These are phyloP conservation scores for Aspergillus persii DNA, from an alignment of 2,329 filamentous ascomycete genomes.

Conservation along the genomic window DNA sequence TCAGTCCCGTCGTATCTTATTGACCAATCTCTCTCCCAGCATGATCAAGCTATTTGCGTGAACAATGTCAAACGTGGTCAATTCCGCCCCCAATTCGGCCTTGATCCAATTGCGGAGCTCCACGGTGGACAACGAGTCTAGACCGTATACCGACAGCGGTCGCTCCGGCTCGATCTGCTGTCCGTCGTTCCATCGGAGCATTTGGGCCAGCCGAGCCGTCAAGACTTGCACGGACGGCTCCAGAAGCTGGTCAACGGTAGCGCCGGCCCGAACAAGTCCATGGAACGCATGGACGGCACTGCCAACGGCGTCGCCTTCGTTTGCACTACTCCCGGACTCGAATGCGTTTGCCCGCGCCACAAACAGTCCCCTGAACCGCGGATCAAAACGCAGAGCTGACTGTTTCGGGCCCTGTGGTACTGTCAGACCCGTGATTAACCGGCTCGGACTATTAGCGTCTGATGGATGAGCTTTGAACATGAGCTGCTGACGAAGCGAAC, in stretches of 20 bases:
- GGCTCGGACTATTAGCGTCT: neutral
- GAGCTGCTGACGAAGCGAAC: neutral
- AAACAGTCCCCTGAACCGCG: constrained; percentile 4
- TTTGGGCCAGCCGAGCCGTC: constrained; percentile 1
- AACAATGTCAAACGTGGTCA: constrained; percentile 10
- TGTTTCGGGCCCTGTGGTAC: constrained; percentile 6
- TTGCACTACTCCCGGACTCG: neutral
- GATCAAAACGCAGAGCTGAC: constrained; percentile 5
- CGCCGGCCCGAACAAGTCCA: neutral
- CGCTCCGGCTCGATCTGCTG: constrained; percentile 8
- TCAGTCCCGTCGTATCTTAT: constrained; percentile 1
- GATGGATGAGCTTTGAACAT: neutral
- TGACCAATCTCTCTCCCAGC: constrained; percentile 1
- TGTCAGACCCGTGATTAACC: constrained; percentile 7
- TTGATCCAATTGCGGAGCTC: constrained; percentile 13
- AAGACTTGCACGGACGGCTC: constrained; percentile 2
- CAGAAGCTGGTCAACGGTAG: neutral
- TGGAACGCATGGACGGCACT: constrained; percentile 1
- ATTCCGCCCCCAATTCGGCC: constrained; percentile 4
- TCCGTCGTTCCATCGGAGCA: constrained; percentile 7
- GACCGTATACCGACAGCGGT: constrained; percentile 8
- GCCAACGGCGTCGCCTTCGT: neutral
- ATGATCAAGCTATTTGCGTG: constrained; percentile 9
- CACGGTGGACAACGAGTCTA: constrained; percentile 11
- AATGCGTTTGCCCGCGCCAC: neutral